These are phyloP conservation scores for Hawksworthiomyces lignivorus DNA, from an alignment of 2,329 filamentous ascomycete genomes.

Conservation along the genomic window DNA sequence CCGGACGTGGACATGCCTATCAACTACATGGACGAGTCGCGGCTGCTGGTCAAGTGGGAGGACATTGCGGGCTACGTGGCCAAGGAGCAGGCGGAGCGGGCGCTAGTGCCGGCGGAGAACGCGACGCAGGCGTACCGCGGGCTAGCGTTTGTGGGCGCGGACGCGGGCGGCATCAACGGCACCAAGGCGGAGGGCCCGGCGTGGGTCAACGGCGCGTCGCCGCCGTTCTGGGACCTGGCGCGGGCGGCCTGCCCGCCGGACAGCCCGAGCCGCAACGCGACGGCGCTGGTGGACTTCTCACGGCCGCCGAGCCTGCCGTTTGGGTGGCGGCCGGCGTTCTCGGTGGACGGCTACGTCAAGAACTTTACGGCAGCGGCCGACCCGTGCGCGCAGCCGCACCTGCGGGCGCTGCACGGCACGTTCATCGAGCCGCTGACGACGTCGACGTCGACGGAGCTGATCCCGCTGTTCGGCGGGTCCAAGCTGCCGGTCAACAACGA, in stretches of 20 bases:
- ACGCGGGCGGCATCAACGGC: constrained; percentile 1
- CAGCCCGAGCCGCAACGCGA: constrained; percentile 36
- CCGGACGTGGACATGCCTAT: constrained; percentile 62
- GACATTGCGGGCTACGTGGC: constrained; percentile 43
- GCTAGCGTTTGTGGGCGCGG: constrained; percentile 28
- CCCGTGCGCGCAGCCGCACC: constrained; percentile 45
- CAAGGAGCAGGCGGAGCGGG: constrained; percentile 37
- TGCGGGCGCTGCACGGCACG: constrained; percentile 41
- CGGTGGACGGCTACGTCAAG: constrained; percentile 38
- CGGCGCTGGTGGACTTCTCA: constrained; percentile 29
- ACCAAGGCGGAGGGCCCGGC: constrained; percentile 34
- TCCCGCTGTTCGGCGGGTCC: constrained; percentile 52
- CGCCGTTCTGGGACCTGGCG: constrained; percentile 51
- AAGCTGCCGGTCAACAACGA: constrained; percentile 54
- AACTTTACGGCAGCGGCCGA: constrained; percentile 50
- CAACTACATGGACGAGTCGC: constrained; percentile 56
- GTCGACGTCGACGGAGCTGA: constrained; percentile 40
- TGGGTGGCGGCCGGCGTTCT: constrained; percentile 20
- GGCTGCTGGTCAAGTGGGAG: constrained; percentile 53
- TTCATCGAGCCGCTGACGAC: constrained; percentile 44
- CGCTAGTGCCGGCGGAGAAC: constrained; percentile 33
- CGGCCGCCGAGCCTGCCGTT: constrained; percentile 14
- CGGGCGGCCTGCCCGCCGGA: constrained; percentile 49
- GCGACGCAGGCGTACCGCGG: constrained; percentile 37
- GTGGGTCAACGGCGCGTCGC: constrained; percentile 38